A percentile compares a stretch with the other conserved stretches of the same genome.
These are phyloP conservation scores for Heracleum sosnowskyi DNA, from an alignment of 129 eudicot species.

Conservation along the genomic window DNA sequence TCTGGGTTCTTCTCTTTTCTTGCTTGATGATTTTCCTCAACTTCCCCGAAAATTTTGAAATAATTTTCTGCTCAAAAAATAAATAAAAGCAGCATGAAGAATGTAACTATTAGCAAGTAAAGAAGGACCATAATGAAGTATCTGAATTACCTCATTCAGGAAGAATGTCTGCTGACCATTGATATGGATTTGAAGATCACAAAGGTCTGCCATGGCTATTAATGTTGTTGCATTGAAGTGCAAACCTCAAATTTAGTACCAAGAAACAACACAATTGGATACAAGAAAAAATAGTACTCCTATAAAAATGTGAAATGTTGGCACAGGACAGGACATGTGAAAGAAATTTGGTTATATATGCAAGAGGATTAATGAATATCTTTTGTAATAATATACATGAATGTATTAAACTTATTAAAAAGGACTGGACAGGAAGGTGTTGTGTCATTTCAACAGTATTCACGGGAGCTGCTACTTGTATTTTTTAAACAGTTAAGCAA, in stretches of 20 bases:
- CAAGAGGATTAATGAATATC: neutral
- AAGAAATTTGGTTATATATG: constrained; percentile 17
- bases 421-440: neutral
- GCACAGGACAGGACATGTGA: constrained; percentile 28
- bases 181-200: constrained; percentile 75
- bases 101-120: neutral
- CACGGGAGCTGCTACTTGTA: constrained; percentile 7
- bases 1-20: constrained; percentile 52
- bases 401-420: neutral
- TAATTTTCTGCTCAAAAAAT: constrained; percentile 44
- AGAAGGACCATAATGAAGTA: neutral
- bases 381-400: neutral
- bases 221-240: constrained; percentile 39
- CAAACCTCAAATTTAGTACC: constrained; percentile 8
- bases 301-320: constrained; percentile 20
- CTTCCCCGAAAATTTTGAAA: constrained; percentile 59
- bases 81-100: neutral
- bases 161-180: constrained; percentile 90
- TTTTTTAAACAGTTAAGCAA: constrained; percentile 10
- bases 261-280: neutral
- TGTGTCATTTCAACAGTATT: constrained; percentile 3
- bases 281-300: constrained; percentile 21
- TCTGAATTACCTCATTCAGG: constrained; percentile 53
- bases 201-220: constrained; percentile 56
- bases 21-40: constrained; percentile 64